Percentiles rank a stretch among this genome's conserved stretches.
phyloP scores from a whole-genome alignment of 192 early-diverging fungal species.

The Thamnidium elegans region DNA sequence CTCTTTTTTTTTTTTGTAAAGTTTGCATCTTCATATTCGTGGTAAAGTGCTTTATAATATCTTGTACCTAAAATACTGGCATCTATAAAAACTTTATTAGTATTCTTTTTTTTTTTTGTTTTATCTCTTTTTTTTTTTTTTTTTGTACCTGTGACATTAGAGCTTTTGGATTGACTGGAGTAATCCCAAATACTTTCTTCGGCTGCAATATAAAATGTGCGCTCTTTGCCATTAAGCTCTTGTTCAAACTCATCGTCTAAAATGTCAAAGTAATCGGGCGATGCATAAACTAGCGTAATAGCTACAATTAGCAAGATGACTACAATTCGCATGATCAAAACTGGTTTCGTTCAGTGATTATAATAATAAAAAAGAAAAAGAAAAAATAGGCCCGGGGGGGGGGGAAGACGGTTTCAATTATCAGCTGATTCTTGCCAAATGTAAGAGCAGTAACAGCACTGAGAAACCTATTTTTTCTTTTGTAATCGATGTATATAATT shows the following conservation, averaged over 20 bases:
- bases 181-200: constrained; percentile 34
- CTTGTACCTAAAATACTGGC: constrained; percentile 16
- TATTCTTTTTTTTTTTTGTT: background rate
- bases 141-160: background rate
- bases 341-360: too few species aligned
- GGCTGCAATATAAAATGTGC: constrained; percentile 26
- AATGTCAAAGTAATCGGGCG: background rate
- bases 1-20: constrained; percentile 8
- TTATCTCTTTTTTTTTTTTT: background rate
- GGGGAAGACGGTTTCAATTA: too few species aligned
- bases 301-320: background rate
- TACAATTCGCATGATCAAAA: background rate
- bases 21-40: constrained; percentile 24
- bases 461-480: too few species aligned
- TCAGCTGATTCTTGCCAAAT: too few species aligned
- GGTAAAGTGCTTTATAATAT: constrained; percentile 31
- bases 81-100: background rate
- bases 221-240: constrained; percentile 3
- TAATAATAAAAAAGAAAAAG: too few species aligned
- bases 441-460: too few species aligned
- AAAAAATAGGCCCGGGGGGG: too few species aligned
- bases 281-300: constrained; percentile 9
- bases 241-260: constrained; percentile 16
- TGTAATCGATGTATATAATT: too few species aligned
- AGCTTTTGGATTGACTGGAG: background rate